Evolutionary conservation across 257 asterid genomes (phyloP).

Genomic region (Perilla frutescens): DNA sequence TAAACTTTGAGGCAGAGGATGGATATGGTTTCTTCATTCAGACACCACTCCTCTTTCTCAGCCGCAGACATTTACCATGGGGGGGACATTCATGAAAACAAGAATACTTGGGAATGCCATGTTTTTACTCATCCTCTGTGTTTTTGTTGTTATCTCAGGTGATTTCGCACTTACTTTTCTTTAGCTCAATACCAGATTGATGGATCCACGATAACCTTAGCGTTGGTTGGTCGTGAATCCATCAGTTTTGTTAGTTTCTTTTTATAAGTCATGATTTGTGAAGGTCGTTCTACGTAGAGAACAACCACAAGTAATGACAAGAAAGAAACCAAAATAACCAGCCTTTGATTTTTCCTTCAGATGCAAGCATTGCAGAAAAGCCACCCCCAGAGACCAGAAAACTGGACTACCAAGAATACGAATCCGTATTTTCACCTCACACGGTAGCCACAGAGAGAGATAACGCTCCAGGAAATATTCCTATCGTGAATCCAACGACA

Average conservation of each 20-base stretch:
- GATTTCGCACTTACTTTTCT: slow-evolving; percentile 25
- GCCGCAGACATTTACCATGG: neutral
- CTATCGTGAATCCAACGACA: slow-evolving; percentile 78
- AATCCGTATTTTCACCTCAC: slow-evolving; percentile 48
- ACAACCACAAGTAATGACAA: neutral
- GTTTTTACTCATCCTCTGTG: slow-evolving; percentile 49
- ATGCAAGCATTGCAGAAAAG: slow-evolving; percentile 46
- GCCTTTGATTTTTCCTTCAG: slow-evolving; percentile 47
- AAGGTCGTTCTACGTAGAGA: neutral
- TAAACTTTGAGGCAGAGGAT: slow-evolving; percentile 37
- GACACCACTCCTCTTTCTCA: slow-evolving; percentile 33
- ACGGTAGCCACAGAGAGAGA: slow-evolving; percentile 43
- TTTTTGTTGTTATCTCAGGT: slow-evolving; percentile 62
- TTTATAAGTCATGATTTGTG: too few relatives aligned
- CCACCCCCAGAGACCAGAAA: slow-evolving; percentile 45
- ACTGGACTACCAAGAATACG: slow-evolving; percentile 48
- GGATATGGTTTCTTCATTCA: slow-evolving; percentile 49
- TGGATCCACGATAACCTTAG: neutral
- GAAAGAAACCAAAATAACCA: slow-evolving; percentile 7
- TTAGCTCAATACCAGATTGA: neutral
- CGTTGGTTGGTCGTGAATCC: too few relatives aligned
- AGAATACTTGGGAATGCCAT: slow-evolving; percentile 35
- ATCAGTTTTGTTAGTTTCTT: neutral
- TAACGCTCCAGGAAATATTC: slow-evolving; percentile 52
- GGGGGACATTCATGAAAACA: slow-evolving; percentile 43